Conservation (phyloP, 805 yeast genomes). For the Spathaspora hagerdaliae region DNA sequence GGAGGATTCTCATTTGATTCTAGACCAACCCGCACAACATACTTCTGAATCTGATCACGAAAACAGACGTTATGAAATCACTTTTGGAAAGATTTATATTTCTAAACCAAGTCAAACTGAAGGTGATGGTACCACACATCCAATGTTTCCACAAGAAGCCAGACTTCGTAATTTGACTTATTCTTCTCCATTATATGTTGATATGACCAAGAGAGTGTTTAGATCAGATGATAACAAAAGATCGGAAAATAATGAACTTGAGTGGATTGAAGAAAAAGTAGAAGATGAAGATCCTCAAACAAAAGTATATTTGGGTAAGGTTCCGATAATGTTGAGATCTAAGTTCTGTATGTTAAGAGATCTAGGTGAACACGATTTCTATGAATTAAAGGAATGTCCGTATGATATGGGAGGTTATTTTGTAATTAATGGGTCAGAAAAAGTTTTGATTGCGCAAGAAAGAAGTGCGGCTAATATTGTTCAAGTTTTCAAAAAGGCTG, state of each 20-base stretch:
- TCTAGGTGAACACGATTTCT: constrained; percentile 86
- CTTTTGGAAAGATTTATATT: constrained; percentile 95
- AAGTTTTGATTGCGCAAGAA: constrained; percentile 97
- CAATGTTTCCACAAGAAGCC: constrained; percentile 97
- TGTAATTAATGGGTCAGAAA: constrained; percentile 96
- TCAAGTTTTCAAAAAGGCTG: constrained; percentile 96
- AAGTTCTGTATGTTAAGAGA: constrained; percentile 92
- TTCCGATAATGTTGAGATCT: constrained; percentile 96
- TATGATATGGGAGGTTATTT: constrained; percentile 99
- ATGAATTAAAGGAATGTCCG: constrained; percentile 96
- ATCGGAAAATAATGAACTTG: constrained; percentile 39
- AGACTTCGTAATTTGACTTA: constrained; percentile 93
- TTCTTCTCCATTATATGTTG: constrained; percentile 93
- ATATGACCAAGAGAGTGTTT: constrained; percentile 86
- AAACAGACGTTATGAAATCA: constrained; percentile 89
- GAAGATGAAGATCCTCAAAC: constrained; percentile 55
- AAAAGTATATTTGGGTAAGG: constrained; percentile 90
- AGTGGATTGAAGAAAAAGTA: constrained; percentile 49
- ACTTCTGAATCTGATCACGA: constrained; percentile 85
- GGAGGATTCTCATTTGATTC: constrained; percentile 89
- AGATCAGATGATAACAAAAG: constrained; percentile 70
- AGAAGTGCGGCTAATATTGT: constrained; percentile 98
- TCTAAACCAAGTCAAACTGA: constrained; percentile 98
- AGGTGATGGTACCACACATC: constrained; percentile 99
- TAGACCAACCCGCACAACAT: constrained; percentile 98